Conservation (phyloP, 139 green algal genomes). For the Gonium pectorale region DNA sequence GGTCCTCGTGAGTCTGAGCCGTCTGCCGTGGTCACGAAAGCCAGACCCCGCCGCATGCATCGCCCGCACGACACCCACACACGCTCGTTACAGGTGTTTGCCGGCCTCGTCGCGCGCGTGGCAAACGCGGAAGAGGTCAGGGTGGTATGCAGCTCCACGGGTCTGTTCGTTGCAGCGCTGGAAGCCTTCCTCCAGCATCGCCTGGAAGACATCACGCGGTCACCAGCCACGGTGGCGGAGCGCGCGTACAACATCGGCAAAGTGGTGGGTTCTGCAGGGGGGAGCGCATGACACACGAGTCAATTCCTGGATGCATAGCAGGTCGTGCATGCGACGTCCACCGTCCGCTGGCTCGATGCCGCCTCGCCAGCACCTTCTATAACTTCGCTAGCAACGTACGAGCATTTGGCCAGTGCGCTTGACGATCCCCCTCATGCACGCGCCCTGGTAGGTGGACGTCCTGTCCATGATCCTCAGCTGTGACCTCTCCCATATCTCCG, state of each 20-base stretch:
- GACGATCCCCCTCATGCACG: too few species aligned
- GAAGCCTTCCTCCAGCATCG: constrained; percentile 14
- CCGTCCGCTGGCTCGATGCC: too few species aligned
- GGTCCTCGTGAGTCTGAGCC: constrained; percentile 3
- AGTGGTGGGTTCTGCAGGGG: constrained; percentile 23
- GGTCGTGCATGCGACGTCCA: too few species aligned
- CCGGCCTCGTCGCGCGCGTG: not conserved
- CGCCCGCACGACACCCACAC: too few species aligned
- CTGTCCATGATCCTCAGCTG: not conserved
- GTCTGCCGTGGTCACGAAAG: too few species aligned
- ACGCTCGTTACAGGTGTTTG: not conserved
- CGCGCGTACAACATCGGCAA: constrained; percentile 3
- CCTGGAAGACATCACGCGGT: not conserved
- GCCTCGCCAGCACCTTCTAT: too few species aligned
- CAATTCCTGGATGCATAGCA: too few species aligned
- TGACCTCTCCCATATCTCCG: constrained; percentile 38
- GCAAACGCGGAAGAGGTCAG: constrained; percentile 5
- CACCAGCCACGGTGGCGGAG: not conserved
- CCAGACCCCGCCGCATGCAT: too few species aligned
- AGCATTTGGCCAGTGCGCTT: too few species aligned
- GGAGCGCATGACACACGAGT: too few species aligned
- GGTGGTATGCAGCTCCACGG: constrained; percentile 28
- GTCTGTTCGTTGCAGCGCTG: constrained; percentile 20
- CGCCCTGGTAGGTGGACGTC: constrained; percentile 18
- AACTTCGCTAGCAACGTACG: too few species aligned